Base-by-base conservation (phyloP, 2,329 filamentous ascomycete species). In the Malbranchea zuffiana region DNA sequence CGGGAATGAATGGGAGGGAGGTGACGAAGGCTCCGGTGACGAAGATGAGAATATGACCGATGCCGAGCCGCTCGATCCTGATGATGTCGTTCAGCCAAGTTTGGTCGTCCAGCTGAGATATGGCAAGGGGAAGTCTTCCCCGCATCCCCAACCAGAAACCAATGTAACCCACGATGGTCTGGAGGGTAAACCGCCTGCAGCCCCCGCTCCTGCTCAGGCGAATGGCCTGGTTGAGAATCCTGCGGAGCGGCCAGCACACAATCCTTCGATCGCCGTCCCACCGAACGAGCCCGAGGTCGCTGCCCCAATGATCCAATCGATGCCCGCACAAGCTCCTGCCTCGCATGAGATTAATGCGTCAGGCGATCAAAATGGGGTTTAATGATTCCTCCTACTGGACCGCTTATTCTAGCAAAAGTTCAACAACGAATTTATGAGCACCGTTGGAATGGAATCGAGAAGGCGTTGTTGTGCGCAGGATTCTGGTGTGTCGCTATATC, bases 21-120 rank as follows among this genome's bases (percentile, higher is more conserved):
- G 78, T 7, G 82, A 81, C 38, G 82, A 86, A 40, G 80, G 81
- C 40, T 73, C 82, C 35, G 63, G 62, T 16, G 63, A 67, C 20
- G 58, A 62, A 30, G 65, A 66, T 41, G 61, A 61, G 4, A 55
- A 60, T 32, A 51, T 54, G 29, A 63, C 59, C 35, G 61, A 59
- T 12, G 57, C 58, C 40, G 62, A 59, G 20, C 56, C 41, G 15
- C 24, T 41, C 13, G 50, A 51, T 17, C 57, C 58, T 23, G 54
- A 51, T 4, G 73, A 74, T 37, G 69, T 70, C 8, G 71, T 62
- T 63, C 24, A 68, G 75, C 53, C 60, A 58, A 83, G 76, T 47
- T 68, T 88, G 26, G 71, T 94, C 34, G 80, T 94, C 39, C 87
- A 82, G 55, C 67, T 94, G 10, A 54, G 61, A 48, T 67, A 67